These are phyloP conservation scores for Parietaria judaica DNA, from an alignment of 306 rosid genomes.

Conservation along the genomic window DNA sequence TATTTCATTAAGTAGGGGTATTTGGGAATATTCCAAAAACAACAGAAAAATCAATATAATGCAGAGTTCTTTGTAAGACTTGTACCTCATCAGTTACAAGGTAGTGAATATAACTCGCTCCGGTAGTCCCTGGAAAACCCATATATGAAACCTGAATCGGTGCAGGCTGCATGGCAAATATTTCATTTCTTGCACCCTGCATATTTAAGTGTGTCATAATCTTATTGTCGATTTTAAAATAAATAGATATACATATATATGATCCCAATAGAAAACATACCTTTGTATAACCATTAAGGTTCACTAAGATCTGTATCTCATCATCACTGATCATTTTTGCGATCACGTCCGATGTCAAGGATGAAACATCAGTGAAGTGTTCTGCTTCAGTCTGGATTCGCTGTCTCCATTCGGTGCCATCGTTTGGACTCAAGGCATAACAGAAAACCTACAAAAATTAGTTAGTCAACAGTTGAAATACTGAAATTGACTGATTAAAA, in stretches of 20 bases:
- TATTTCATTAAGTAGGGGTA: background rate
- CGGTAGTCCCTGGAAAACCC: conserved; percentile 99
- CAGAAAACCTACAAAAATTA: conserved; percentile 59
- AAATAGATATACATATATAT: background rate
- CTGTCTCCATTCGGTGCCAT: conserved; percentile 92
- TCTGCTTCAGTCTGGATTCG: conserved; percentile 87
- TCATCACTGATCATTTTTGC: conserved; percentile 82
- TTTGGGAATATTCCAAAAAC: conserved; percentile 1
- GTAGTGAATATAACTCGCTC: conserved; percentile 82
- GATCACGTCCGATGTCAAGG: conserved; percentile 82
- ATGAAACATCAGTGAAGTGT: conserved; percentile 84
- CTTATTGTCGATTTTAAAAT: background rate
- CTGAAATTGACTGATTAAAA: background rate
- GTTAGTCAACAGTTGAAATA: background rate
- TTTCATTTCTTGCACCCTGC: conserved; percentile 96
- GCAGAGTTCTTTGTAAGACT: background rate
- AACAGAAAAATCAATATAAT: background rate
- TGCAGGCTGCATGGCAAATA: conserved; percentile 92
- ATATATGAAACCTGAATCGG: conserved; percentile 97
- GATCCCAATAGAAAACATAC: conserved; percentile 22
- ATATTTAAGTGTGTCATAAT: conserved; percentile 12
- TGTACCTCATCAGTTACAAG: conserved; percentile 88
- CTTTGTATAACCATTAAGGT: conserved; percentile 98
- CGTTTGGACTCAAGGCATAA: conserved; percentile 91
- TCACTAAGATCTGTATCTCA: conserved; percentile 79